phyloP scores from a whole-genome alignment of 208 protist genomes.

The Vickermania spadyakhi region DNA sequence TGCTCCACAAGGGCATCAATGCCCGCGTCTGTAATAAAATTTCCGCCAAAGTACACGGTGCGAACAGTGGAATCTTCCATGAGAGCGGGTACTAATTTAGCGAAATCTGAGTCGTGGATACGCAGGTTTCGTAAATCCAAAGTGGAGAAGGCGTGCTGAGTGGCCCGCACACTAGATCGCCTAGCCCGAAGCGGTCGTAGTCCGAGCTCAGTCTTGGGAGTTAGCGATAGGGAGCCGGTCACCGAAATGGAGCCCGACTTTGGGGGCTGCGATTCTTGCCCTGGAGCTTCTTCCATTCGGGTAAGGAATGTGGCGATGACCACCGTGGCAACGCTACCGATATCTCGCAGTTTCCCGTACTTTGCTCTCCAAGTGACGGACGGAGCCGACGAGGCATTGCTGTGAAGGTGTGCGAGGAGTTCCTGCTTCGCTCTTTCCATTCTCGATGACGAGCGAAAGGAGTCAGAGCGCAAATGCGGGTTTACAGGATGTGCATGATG shows the following conservation, averaged over 20 bases:
- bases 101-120: constrained; percentile 47
- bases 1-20: constrained; percentile 14
- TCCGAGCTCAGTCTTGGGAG: neutral
- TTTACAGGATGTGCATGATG: too few species aligned
- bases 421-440: constrained; percentile 20
- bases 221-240: neutral
- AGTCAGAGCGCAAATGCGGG: neutral
- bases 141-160: constrained; percentile 22
- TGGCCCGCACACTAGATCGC: neutral
- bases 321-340: constrained; percentile 16
- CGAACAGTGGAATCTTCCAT: constrained; percentile 23
- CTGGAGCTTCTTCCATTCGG: neutral
- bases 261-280: neutral
- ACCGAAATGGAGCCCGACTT: neutral
- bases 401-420: constrained; percentile 25
- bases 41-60: constrained; percentile 31
- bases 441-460: neutral
- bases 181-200: neutral
- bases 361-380: constrained; percentile 36
- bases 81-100: constrained; percentile 25
- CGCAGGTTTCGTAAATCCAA: constrained; percentile 47
- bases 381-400: constrained; percentile 23
- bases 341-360: constrained; percentile 29
- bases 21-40: constrained; percentile 46
- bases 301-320: constrained; percentile 4